phyloP scores from a whole-genome alignment of 805 yeast genomes.

The Monosporozyma aquatica region DNA sequence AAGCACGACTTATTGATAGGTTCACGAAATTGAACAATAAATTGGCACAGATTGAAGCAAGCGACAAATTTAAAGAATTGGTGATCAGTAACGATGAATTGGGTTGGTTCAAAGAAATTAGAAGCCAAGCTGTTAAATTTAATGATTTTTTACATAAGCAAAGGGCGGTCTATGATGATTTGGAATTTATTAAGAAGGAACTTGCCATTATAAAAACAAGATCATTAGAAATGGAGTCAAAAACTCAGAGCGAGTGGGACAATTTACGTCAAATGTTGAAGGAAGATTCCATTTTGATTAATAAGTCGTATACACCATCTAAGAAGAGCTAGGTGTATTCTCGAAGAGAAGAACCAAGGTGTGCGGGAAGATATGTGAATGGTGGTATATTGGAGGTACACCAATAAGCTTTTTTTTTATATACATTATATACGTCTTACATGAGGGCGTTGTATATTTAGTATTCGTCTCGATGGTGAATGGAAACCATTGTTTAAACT shows the following conservation, averaged over 20 bases:
- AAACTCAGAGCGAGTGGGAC: slow-evolving; percentile 25
- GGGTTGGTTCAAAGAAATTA: slow-evolving; percentile 39
- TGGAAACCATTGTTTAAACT: no score
- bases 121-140: slow-evolving; percentile 25
- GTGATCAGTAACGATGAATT: slow-evolving; percentile 36
- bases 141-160: slow-evolving; percentile 14
- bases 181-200: slow-evolving; percentile 24
- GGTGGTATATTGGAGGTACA: no score
- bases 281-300: slow-evolving; percentile 19
- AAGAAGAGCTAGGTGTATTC: no score
- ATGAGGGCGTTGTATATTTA: no score
- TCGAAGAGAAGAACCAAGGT: neutral
- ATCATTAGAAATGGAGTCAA: neutral
- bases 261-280: slow-evolving; percentile 26
- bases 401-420: no score
- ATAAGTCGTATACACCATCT: no score
- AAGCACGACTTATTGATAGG: slow-evolving; percentile 28
- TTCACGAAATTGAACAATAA: slow-evolving; percentile 23
- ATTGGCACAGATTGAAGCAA: slow-evolving; percentile 17
- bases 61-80: slow-evolving; percentile 14
- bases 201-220: slow-evolving; percentile 12
- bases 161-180: slow-evolving; percentile 19
- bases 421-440: no score
- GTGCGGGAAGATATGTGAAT: no score
- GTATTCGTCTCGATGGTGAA: no score